Base-by-base conservation (phyloP, 2,329 filamentous ascomycete species). In the Scedosporium apiospermum region DNA sequence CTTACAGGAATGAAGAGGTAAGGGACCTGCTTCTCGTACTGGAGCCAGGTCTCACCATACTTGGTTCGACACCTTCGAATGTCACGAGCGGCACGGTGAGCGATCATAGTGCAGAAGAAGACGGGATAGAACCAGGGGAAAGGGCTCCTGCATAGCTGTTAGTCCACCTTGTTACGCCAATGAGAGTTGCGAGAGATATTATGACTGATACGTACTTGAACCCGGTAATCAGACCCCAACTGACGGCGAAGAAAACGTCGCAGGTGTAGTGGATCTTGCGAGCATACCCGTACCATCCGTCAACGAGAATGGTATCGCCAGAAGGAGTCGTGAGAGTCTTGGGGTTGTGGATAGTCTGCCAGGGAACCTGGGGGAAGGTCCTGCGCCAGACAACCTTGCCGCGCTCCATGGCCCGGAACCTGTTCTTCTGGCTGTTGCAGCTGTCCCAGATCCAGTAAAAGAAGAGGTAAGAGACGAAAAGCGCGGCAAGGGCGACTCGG, bases 371-470 rank as follows among this genome's bases (percentile, higher is more conserved):
- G 4, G 93, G 92, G 78, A 96, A 96, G 2, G 91, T 88, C 69
- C 88, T 90, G 69, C 92, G 89, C 72, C 85, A 79, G 61, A 88
- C 75, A 61, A 83, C 71, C 49, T 86, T 87, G 65, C 91, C 91
- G 65, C 88, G 85, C 77, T 96, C 90, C 75, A 86, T 82, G 67
- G 88, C 85, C 62, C 92, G 87, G 84, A 93, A 96, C 66, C 89
- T 87, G 78, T 96, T 96, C 84, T 96, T 96, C 76, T 96, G 92
- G 71, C 86, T 91, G 78, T 96, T 96, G 76, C 86, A 88, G 53
- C 91, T 95, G 71, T 96, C 92, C 91, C 92, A 96, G 63, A 96
- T 81, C 85, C 90, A 93, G 80, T 96, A 96, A 67, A 89, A 86
- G 72, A 90, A 88, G 57, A 96, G 77, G 72, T 96, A 96, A n/a